phyloP scores from a whole-genome alignment of 2,329 filamentous ascomycete genomes.

The Xylariales sp. region DNA sequence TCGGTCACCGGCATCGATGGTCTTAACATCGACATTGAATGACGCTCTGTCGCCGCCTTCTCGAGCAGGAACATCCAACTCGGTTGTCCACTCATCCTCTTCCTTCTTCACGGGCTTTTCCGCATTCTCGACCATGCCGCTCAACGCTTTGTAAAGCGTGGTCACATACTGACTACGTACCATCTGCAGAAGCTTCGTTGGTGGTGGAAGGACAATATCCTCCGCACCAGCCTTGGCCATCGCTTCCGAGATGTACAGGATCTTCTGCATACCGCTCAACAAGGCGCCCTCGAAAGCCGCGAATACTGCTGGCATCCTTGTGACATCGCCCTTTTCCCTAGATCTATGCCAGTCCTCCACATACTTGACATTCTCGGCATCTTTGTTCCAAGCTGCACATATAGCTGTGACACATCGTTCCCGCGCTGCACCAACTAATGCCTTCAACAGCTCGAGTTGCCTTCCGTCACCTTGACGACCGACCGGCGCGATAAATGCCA shows the following conservation, averaged over 20 bases:
- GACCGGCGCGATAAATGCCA: conserved; percentile 70
- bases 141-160: conserved; percentile 88
- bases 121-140: conserved; percentile 95
- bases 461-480: conserved; percentile 45
- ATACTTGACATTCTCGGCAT: conserved; percentile 87
- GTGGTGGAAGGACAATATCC: conserved; percentile 79
- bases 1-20: conserved; percentile 51
- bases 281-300: conserved; percentile 79
- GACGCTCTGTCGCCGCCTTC: conserved; percentile 27
- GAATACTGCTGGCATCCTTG: conserved; percentile 85
- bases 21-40: conserved; percentile 37
- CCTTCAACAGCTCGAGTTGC: conserved; percentile 67
- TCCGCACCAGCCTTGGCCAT: conserved; percentile 67
- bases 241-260: conserved; percentile 86
- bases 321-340: conserved; percentile 77
- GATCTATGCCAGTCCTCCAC: conserved; percentile 92
- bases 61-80: conserved; percentile 36
- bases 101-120: conserved; percentile 66
- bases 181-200: conserved; percentile 82
- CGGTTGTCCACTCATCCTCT: conserved; percentile 57
- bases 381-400: conserved; percentile 86
- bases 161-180: conserved; percentile 89
- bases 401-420: conserved; percentile 83
- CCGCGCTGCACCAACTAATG: conserved; percentile 70
- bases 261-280: conserved; percentile 85